Conservation (phyloP, 257 asterid genomes). For the Ligustrum vulgare region DNA sequence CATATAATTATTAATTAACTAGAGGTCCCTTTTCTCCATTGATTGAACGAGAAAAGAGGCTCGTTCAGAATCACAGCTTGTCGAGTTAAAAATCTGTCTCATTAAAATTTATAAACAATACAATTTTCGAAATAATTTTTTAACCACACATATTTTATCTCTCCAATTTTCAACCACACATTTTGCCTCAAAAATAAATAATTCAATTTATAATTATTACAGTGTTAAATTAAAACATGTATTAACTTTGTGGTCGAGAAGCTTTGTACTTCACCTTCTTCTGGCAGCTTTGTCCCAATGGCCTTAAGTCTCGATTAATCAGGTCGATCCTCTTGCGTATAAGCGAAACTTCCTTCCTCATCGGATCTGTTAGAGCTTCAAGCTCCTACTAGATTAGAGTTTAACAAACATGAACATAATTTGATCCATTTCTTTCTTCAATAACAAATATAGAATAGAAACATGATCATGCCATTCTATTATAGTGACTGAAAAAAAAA, state of each 20-base stretch:
- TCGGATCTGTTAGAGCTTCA: constrained; percentile 77
- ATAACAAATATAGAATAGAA: not conserved
- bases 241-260: not conserved
- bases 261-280: constrained; percentile 52
- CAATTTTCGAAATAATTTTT: no score
- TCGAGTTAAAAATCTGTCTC: not conserved
- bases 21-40: not conserved
- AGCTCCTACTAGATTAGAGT: constrained; percentile 65
- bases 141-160: no score
- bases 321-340: constrained; percentile 71
- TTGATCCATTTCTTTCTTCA: not conserved
- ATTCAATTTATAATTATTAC: no score
- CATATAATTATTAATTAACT: no score
- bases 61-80: no score
- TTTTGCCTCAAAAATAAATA: no score
- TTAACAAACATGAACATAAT: not conserved
- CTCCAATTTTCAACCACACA: no score
- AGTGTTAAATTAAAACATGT: no score
- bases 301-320: constrained; percentile 61
- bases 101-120: no score
- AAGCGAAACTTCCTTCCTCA: constrained; percentile 65
- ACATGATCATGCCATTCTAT: not conserved
- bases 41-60: not conserved
- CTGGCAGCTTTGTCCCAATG: constrained; percentile 67
- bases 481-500: not conserved